phyloP scores from a whole-genome alignment of 345 rosid genomes.

The Rhodamnia argentea region DNA sequence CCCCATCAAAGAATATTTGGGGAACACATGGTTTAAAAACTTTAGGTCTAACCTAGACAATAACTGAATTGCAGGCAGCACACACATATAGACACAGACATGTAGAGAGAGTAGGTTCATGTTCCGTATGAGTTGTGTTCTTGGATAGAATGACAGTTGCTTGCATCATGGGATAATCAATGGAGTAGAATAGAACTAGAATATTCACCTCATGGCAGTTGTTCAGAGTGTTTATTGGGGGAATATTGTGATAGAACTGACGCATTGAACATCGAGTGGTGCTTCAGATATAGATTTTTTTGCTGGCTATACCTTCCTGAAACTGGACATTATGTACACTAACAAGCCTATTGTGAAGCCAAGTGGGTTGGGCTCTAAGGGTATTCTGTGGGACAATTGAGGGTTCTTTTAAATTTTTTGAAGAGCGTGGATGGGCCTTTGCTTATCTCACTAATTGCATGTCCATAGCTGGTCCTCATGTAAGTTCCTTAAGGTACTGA shows the following conservation, averaged over 20 bases:
- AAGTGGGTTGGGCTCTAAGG: not conserved
- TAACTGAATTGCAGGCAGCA: not conserved
- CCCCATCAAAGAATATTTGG: not conserved
- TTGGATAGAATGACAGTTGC: not conserved
- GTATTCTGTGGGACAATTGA: not conserved
- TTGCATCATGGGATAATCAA: not conserved
- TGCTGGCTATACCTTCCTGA: not conserved
- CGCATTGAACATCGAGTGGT: not conserved
- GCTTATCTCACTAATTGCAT: not conserved
- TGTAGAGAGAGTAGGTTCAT: not conserved
- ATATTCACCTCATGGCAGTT: not conserved
- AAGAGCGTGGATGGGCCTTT: not conserved
- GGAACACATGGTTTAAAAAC: not conserved
- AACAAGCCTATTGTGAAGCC: not conserved
- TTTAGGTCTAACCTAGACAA: not conserved
- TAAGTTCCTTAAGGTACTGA: not conserved
- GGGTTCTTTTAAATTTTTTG: not conserved
- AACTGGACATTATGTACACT: not conserved
- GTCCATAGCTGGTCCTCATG: not conserved
- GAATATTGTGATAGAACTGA: not conserved
- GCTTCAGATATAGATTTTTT: not conserved
- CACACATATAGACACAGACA: not conserved
- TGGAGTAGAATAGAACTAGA: not conserved
- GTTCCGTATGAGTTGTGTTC: not conserved
- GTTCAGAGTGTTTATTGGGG: not conserved